Conservation (phyloP, 2,329 filamentous ascomycete species). For the Aspergillus nomiae region DNA sequence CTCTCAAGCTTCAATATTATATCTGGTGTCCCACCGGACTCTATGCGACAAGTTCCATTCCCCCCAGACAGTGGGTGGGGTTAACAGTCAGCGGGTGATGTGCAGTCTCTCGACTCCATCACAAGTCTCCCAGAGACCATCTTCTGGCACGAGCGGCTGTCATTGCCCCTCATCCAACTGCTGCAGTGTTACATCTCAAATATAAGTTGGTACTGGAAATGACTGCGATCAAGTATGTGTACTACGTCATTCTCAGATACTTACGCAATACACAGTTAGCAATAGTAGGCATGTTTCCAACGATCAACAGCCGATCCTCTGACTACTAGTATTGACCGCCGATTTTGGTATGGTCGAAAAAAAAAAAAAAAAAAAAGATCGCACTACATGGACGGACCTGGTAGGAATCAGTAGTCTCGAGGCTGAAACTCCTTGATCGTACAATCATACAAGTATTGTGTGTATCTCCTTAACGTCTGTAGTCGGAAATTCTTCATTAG, state of each 20-base stretch:
- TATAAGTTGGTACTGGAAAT: neutral
- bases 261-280: neutral
- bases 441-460: neutral
- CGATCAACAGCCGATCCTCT: neutral
- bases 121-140: slow-evolving; percentile 3
- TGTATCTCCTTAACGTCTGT: neutral
- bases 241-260: neutral
- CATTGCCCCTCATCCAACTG: neutral
- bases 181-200: neutral
- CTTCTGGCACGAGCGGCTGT: slow-evolving; percentile 7
- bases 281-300: neutral
- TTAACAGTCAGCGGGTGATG: slow-evolving; percentile 6
- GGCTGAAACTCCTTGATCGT: neutral
- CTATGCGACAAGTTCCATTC: neutral
- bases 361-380: too few relatives aligned
- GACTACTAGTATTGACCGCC: neutral
- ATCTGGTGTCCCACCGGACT: neutral
- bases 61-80: slow-evolving; percentile 1
- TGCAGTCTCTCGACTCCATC: slow-evolving; percentile 5
- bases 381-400: neutral
- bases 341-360: neutral
- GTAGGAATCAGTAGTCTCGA: neutral
- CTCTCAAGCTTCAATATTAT: neutral
- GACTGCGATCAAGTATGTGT: neutral
- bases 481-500: neutral